A percentile compares a stretch with the other conserved stretches of the same genome.
These are phyloP conservation scores for Clavariopsis aquatica DNA, from an alignment of 495 filamentous ascomycete genomes.

Conservation along the genomic window DNA sequence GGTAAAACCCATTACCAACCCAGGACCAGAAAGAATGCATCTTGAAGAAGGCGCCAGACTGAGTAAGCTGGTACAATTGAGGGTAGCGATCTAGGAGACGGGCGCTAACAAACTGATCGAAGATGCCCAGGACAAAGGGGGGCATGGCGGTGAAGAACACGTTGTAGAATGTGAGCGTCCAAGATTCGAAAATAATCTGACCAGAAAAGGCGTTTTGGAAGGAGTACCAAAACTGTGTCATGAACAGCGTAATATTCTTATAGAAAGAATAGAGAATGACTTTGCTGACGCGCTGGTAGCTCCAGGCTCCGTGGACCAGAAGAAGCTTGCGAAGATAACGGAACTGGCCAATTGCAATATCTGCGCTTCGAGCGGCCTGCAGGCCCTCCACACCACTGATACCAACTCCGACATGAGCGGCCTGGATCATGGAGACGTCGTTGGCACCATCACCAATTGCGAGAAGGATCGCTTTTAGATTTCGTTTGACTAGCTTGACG, in stretches of 20 bases:
- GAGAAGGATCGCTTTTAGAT: conserved; percentile 86
- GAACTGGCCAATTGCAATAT: conserved; percentile 96
- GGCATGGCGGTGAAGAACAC: conserved; percentile 96
- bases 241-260: conserved; percentile 97
- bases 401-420: conserved; percentile 96
- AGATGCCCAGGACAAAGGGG: conserved; percentile 92
- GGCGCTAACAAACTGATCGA: conserved; percentile 97
- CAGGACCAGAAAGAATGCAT: conserved; percentile 88
- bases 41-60: conserved; percentile 90
- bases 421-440: conserved; percentile 99
- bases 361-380: conserved; percentile 94
- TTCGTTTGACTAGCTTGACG: conserved; percentile 97
- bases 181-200: conserved; percentile 98
- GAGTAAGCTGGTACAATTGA: conserved; percentile 90
- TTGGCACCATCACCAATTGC: conserved; percentile 98
- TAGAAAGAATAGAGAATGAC: conserved; percentile 98
- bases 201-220: conserved; percentile 99
- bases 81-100: conserved; percentile 96
- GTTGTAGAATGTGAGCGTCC: conserved; percentile 99
- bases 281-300: conserved; percentile 94
- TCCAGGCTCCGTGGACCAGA: conserved; percentile 96
- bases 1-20: conserved; percentile 93
- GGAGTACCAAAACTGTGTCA: conserved; percentile 99
- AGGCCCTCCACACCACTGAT: conserved; percentile 98
- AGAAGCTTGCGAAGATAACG: conserved; percentile 92